Conservation (phyloP, 1,284 basidiomycete species). For the Thelephora terrestris region DNA sequence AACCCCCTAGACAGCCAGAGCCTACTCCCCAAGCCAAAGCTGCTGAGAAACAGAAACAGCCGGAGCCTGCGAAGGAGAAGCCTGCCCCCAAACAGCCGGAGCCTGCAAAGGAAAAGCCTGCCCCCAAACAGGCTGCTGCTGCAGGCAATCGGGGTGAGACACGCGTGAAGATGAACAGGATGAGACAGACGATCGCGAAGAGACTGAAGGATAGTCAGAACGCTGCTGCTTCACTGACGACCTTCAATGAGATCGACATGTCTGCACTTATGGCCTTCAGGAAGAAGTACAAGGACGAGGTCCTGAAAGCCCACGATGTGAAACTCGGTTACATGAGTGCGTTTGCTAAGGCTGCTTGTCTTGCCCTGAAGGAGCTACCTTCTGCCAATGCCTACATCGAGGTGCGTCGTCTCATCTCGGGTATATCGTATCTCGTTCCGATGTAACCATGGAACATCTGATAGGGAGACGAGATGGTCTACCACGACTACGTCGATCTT, state of each 20-base stretch:
- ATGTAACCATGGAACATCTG: not conserved
- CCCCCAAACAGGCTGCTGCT: constrained; percentile 25
- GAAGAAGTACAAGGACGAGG: constrained; percentile 88
- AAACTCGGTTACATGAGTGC: constrained; percentile 99
- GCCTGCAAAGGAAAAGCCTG: constrained; percentile 25
- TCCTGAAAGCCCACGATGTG: constrained; percentile 89
- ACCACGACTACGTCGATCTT: constrained; percentile 90
- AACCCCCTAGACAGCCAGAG: constrained; percentile 19
- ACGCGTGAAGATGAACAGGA: constrained; percentile 94
- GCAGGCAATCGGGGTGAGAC: constrained; percentile 73
- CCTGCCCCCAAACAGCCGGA: constrained; percentile 24
- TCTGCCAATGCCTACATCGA: constrained; percentile 95
- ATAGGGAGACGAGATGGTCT: constrained; percentile 83
- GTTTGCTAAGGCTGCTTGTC: constrained; percentile 80
- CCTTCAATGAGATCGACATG: constrained; percentile 99
- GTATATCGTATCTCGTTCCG: constrained; percentile 5
- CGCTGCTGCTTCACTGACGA: constrained; percentile 92
- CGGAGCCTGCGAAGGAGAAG: constrained; percentile 28
- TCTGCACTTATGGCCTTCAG: constrained; percentile 91
- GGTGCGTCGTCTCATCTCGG: constrained; percentile 13
- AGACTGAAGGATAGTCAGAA: constrained; percentile 98
- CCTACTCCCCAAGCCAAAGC: constrained; percentile 10
- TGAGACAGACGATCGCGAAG: constrained; percentile 95
- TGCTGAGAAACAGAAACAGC: constrained; percentile 24
- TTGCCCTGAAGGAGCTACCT: constrained; percentile 90